Conservation (phyloP, 2,329 filamentous ascomycete genomes). For the Calycina herbarum region DNA sequence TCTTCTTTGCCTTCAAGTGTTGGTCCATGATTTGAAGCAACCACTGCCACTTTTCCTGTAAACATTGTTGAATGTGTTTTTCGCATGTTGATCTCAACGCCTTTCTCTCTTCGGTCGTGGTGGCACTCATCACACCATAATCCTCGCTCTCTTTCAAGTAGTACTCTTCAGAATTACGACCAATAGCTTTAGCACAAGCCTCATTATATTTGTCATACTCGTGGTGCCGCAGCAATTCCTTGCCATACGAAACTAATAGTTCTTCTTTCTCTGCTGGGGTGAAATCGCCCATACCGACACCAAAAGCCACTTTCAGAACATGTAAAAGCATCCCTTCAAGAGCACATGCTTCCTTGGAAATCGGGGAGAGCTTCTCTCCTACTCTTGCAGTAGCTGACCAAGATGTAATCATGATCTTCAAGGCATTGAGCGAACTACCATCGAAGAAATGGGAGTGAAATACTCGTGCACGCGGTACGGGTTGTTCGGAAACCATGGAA, state of each 20-base stretch:
- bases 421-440: neutral
- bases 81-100: neutral
- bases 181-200: neutral
- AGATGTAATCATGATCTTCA: neutral
- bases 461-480: neutral
- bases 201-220: neutral
- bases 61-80: neutral
- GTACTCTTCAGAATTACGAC: neutral
- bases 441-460: neutral
- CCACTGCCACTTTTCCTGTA: neutral
- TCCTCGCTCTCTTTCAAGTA: neutral
- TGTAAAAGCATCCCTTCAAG: neutral
- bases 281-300: no score
- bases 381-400: neutral
- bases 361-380: neutral
- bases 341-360: neutral
- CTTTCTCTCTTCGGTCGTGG: neutral
- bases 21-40: neutral
- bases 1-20: neutral
- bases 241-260: neutral
- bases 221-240: neutral
- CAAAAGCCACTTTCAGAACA: no score
- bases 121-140: no score
- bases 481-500: neutral
- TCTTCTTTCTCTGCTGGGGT: neutral